phyloP scores from a whole-genome alignment of 768 basidiomycete genomes.

The Trametes punicea region DNA sequence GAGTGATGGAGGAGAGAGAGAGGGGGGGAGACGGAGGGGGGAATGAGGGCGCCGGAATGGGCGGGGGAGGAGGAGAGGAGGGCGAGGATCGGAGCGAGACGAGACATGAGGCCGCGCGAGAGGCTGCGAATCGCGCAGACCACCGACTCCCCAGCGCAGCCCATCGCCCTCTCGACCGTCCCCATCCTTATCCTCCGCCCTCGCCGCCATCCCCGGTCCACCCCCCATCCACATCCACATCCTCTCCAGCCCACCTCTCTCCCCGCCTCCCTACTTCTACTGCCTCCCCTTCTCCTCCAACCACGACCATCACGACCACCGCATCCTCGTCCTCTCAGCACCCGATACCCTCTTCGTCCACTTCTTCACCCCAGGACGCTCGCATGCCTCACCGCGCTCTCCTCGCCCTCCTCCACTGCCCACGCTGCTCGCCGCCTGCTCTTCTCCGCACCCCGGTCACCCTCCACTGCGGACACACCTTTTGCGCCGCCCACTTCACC shows the following conservation, averaged over 20 bases:
- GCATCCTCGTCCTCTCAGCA: background rate
- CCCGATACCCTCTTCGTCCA: background rate
- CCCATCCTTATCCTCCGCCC: background rate
- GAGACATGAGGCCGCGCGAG: constrained; percentile 13
- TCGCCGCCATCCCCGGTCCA: background rate
- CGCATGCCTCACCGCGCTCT: constrained; percentile 27
- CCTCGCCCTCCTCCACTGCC: constrained; percentile 47
- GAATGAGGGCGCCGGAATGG: background rate
- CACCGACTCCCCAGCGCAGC: no score
- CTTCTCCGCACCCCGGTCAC: constrained; percentile 46
- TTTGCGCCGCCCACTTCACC: constrained; percentile 51
- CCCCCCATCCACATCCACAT: background rate
- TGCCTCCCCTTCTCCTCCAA: background rate
- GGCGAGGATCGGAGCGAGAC: constrained; percentile 14
- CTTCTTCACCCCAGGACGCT: background rate
- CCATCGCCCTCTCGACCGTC: background rate
- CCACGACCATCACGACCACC: background rate
- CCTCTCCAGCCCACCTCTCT: background rate
- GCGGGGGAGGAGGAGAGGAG: background rate
- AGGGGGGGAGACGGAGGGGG: background rate
- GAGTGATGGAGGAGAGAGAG: background rate
- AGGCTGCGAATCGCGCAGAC: constrained; percentile 12
- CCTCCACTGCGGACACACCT: constrained; percentile 80
- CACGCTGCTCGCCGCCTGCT: constrained; percentile 42
- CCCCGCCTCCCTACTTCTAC: constrained; percentile 9